phyloP scores from a whole-genome alignment of 2,329 filamentous ascomycete genomes.

The Paraphaeosphaeria sporulosa region DNA sequence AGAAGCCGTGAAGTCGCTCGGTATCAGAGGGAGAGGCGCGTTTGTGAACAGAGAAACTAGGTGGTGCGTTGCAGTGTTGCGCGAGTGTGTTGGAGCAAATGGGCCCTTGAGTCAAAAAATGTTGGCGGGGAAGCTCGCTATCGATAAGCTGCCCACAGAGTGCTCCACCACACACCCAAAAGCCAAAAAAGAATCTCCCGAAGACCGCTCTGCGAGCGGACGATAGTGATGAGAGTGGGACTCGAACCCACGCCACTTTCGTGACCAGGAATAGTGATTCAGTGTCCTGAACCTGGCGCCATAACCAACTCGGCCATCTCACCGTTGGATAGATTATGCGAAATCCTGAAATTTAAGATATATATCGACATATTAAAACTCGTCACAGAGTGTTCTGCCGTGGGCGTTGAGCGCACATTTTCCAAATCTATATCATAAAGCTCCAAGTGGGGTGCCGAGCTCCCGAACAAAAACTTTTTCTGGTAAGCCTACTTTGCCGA shows the following conservation, averaged over 20 bases:
- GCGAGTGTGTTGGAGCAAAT: too few species aligned
- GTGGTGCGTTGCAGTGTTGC: not conserved
- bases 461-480: too few species aligned
- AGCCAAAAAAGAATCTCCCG: not conserved
- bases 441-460: too few species aligned
- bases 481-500: too few species aligned
- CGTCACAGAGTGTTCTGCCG: too few species aligned
- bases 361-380: too few species aligned
- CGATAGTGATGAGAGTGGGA: constrained; percentile 33
- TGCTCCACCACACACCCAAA: not conserved
- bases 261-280: constrained; percentile 31
- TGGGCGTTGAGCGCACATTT: too few species aligned
- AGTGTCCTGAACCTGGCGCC: not conserved
- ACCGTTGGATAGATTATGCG: not conserved
- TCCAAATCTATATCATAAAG: too few species aligned
- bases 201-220: not conserved
- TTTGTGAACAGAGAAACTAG: not conserved
- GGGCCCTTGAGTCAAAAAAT: not conserved
- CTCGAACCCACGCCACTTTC: constrained; percentile 52
- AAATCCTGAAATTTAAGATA: too few species aligned
- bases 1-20: not conserved
- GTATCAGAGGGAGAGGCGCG: not conserved
- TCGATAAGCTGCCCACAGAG: not conserved
- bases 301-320: constrained; percentile 3
- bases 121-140: not conserved